phyloP scores from a whole-genome alignment of 495 filamentous ascomycete genomes.

The Xylaria cubensis region DNA sequence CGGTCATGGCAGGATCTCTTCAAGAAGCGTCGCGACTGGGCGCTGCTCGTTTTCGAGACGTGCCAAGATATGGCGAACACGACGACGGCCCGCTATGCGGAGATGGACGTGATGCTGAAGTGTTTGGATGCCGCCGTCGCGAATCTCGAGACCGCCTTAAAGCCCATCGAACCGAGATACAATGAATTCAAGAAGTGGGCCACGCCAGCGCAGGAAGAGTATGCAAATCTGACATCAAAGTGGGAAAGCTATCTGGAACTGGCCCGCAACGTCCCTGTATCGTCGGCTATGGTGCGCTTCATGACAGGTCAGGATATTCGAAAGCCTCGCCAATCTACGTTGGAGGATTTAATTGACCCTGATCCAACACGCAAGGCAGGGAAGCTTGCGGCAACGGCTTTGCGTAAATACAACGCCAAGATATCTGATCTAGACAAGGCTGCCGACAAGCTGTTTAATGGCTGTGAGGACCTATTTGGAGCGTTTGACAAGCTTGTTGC shows the following conservation, averaged over 20 bases:
- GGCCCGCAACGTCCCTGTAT: conserved; percentile 65
- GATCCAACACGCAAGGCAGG: conserved; percentile 71
- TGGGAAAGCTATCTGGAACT: conserved; percentile 73
- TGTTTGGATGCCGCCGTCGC: conserved; percentile 78
- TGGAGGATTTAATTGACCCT: conserved; percentile 76
- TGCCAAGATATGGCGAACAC: conserved; percentile 64
- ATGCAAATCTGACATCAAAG: conserved; percentile 65
- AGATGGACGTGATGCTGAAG: conserved; percentile 73
- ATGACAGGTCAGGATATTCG: conserved; percentile 56
- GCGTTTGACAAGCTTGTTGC: conserved; percentile 58
- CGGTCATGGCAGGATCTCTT: conserved; percentile 85
- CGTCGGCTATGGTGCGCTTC: conserved; percentile 57
- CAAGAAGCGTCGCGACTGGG: conserved; percentile 75
- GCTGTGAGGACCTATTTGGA: conserved; percentile 52
- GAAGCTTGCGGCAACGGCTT: conserved; percentile 51
- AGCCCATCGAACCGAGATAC: conserved; percentile 74
- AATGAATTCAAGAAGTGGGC: conserved; percentile 76
- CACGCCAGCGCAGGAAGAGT: conserved; percentile 72
- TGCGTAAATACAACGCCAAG: conserved; percentile 53
- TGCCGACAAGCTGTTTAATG: conserved; percentile 52
- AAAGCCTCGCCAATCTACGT: conserved; percentile 53
- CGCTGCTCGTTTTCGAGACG: conserved; percentile 67
- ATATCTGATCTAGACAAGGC: conserved; percentile 55
- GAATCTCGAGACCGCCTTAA: conserved; percentile 81
- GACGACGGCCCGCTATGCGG: conserved; percentile 58